Percentiles rank a stretch among this genome's conserved stretches.
Evolutionary conservation across 441 rosid genomes (phyloP).

Genomic region (Pelargonium australe): DNA sequence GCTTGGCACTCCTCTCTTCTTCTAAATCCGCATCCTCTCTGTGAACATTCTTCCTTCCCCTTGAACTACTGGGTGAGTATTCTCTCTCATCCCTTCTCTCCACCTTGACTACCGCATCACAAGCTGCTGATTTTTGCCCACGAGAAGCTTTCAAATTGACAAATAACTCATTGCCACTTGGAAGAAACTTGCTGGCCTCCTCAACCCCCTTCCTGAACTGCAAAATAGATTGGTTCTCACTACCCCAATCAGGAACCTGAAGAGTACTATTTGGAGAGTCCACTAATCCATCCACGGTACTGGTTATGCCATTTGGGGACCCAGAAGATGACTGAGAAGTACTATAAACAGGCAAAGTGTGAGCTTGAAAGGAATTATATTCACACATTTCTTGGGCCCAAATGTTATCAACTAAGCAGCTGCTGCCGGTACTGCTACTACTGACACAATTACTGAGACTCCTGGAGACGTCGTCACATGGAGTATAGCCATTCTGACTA

Average conservation of each 20-base stretch:
- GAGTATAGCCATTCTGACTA: conserved; percentile 18
- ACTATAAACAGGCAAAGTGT: conserved; percentile 19
- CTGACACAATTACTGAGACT: conserved; percentile 16
- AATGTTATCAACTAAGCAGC: conserved; percentile 22
- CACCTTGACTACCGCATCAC: conserved; percentile 13
- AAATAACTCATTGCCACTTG: conserved; percentile 28
- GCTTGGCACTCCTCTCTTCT: conserved; percentile 53
- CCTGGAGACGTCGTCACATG: conserved; percentile 25
- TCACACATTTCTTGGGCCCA: conserved; percentile 28
- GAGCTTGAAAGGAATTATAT: conserved; percentile 25
- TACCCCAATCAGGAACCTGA: conserved; percentile 25
- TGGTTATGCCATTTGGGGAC: conserved; percentile 33
- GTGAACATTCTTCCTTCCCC: conserved; percentile 33
- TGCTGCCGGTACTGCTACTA: conserved; percentile 13
- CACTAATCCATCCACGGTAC: conserved; percentile 35
- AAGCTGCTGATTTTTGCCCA: conserved; percentile 13
- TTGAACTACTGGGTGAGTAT: conserved; percentile 11
- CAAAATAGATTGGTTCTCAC: conserved; percentile 39
- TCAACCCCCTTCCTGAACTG: conserved; percentile 43
- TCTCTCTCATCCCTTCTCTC: conserved; percentile 18
- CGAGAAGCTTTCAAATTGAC: conserved; percentile 23
- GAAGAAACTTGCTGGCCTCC: conserved; percentile 44
- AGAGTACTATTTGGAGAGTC: conserved; percentile 41
- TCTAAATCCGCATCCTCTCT: conserved; percentile 32
- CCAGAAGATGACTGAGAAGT: conserved; percentile 38